Conservation (phyloP, 257 asterid genomes). For the Solanum ossicruentum region DNA sequence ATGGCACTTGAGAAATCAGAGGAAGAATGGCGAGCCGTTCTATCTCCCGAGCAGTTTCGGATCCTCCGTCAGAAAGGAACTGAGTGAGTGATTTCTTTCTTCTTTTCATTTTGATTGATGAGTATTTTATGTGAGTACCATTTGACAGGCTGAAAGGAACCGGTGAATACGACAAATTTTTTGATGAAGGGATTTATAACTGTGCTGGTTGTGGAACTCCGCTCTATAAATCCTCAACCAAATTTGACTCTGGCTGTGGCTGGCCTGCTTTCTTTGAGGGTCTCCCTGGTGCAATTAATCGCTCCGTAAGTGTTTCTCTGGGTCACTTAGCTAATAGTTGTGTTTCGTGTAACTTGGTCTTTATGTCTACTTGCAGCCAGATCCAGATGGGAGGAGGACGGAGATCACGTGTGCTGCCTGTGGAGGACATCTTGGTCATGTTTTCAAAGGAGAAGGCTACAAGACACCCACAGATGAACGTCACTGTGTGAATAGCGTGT, state of each 20-base stretch:
- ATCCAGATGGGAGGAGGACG: conserved; percentile 77
- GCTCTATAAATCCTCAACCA: conserved; percentile 64
- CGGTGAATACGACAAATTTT: conserved; percentile 70
- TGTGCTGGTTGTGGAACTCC: conserved; percentile 65
- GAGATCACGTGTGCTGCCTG: conserved; percentile 74
- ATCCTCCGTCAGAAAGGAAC: conserved; percentile 70
- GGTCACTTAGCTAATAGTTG: too few relatives aligned
- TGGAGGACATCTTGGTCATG: conserved; percentile 79
- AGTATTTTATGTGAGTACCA: neutral
- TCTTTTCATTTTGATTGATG: neutral
- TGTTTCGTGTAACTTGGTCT: neutral
- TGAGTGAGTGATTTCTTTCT: conserved; percentile 37
- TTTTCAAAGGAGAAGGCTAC: conserved; percentile 60
- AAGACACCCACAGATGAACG: conserved; percentile 59
- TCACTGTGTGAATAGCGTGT: conserved; percentile 74
- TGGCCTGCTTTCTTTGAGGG: conserved; percentile 90
- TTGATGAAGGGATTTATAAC: conserved; percentile 40
- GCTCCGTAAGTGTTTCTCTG: conserved; percentile 30
- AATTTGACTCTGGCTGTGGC: conserved; percentile 71
- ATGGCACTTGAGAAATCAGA: conserved; percentile 43
- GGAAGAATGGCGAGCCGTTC: conserved; percentile 70
- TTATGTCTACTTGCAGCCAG: conserved; percentile 28
- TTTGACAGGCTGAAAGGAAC: conserved; percentile 43
- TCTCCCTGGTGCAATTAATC: conserved; percentile 49
- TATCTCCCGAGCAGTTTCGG: conserved; percentile 56